These are phyloP conservation scores for Hypoxylon subgilvum DNA, from an alignment of 495 filamentous ascomycete genomes.

Conservation along the genomic window DNA sequence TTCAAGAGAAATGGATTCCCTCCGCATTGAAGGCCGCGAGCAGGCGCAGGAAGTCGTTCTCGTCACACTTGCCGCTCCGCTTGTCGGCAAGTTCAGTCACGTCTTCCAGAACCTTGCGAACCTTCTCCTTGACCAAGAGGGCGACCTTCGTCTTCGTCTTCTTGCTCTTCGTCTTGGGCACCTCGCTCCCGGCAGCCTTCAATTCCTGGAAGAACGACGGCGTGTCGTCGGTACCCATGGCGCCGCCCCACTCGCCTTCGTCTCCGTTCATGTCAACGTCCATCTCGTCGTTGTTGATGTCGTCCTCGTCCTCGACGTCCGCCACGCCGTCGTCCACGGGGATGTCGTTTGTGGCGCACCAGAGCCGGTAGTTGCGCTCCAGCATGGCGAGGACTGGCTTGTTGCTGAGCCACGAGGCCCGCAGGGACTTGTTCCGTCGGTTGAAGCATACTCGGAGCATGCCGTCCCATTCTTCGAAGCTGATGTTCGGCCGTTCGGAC, in stretches of 20 bases:
- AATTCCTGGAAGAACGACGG: slow-evolving; percentile 81
- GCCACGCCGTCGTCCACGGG: slow-evolving; percentile 72
- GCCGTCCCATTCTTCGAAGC: slow-evolving; percentile 94
- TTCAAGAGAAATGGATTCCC: slow-evolving; percentile 88
- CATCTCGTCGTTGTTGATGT: slow-evolving; percentile 58
- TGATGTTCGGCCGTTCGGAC: slow-evolving; percentile 73
- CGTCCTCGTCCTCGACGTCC: slow-evolving; percentile 57
- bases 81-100: slow-evolving; percentile 78
- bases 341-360: slow-evolving; percentile 83
- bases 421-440: slow-evolving; percentile 72
- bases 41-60: slow-evolving; percentile 80
- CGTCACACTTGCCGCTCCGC: slow-evolving; percentile 82
- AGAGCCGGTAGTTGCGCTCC: slow-evolving; percentile 84
- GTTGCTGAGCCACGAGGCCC: slow-evolving; percentile 75
- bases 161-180: slow-evolving; percentile 59
- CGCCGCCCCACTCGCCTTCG: slow-evolving; percentile 48
- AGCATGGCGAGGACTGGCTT: slow-evolving; percentile 80
- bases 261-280: slow-evolving; percentile 61
- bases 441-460: slow-evolving; percentile 84
- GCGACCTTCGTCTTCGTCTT: slow-evolving; percentile 78
- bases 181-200: slow-evolving; percentile 51
- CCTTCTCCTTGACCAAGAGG: slow-evolving; percentile 79
- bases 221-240: slow-evolving; percentile 60
- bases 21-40: slow-evolving; percentile 76
- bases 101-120: slow-evolving; percentile 78